A percentile compares a stretch with the other conserved stretches of the same genome.
phyloP scores from a whole-genome alignment of 805 yeast species.

The Geotrichum ghanense region DNA sequence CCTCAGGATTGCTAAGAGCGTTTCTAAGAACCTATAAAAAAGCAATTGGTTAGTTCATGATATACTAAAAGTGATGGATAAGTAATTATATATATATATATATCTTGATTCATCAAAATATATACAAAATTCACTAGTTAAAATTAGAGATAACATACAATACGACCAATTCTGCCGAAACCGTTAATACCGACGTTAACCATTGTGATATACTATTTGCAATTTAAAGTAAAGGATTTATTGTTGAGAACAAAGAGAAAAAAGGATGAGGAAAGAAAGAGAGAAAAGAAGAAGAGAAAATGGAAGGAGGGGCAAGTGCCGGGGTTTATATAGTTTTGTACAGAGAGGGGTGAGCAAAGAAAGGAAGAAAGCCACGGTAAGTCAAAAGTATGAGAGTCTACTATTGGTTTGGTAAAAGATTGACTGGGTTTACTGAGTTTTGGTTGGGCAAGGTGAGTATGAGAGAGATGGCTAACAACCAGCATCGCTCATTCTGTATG shows the following conservation, averaged over 20 bases:
- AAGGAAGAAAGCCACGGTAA: too few species aligned
- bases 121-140: neutral
- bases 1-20: conserved; percentile 62
- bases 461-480: too few species aligned
- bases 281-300: neutral
- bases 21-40: conserved; percentile 44
- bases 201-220: neutral
- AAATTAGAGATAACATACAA: conserved; percentile 33
- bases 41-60: neutral
- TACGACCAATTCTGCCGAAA: conserved; percentile 90
- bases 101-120: neutral
- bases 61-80: neutral
- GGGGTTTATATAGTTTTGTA: neutral
- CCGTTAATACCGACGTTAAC: conserved; percentile 84
- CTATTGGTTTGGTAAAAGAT: too few species aligned
- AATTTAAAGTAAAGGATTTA: too few species aligned
- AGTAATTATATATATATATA: neutral
- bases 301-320: neutral
- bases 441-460: too few species aligned
- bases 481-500: too few species aligned
- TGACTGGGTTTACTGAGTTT: too few species aligned
- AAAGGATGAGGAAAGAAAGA: neutral
- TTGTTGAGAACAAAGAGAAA: too few species aligned
- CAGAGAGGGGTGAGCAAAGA: neutral
- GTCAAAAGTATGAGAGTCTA: too few species aligned